Evolutionary conservation across 257 asterid genomes (phyloP).

Genomic region (Henckelia pumila): DNA sequence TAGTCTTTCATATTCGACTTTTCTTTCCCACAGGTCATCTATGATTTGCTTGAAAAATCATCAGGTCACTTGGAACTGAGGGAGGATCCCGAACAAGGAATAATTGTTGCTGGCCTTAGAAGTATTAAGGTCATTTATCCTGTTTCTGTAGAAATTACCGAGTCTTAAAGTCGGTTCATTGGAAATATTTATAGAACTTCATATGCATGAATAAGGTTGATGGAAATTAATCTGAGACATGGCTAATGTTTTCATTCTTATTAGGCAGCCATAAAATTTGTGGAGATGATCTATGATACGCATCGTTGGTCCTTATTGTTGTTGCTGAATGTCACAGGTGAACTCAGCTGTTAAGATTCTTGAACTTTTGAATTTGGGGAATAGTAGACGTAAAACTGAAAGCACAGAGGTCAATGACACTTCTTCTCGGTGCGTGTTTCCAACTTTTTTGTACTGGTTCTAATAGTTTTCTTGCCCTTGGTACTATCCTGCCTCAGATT

Average conservation of each 20-base stretch:
- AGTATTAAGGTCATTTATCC: slow-evolving; percentile 61
- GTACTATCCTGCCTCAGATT: slow-evolving; percentile 5
- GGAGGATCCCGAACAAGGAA: slow-evolving; percentile 95
- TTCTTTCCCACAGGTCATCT: slow-evolving; percentile 66
- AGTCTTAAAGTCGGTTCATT: background rate
- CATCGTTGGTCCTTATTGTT: slow-evolving; percentile 23
- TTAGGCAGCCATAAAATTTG: slow-evolving; percentile 10
- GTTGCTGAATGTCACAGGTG: slow-evolving; percentile 55
- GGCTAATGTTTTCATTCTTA: slow-evolving; percentile 8
- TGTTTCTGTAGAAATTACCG: slow-evolving; percentile 20
- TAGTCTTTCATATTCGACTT: slow-evolving; percentile 23
- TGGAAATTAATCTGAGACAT: slow-evolving; percentile 4
- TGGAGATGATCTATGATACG: slow-evolving; percentile 17
- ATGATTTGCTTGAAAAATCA: slow-evolving; percentile 88
- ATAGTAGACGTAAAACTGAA: slow-evolving; percentile 92
- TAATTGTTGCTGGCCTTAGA: slow-evolving; percentile 86
- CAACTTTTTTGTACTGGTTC: slow-evolving; percentile 13
- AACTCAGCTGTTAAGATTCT: slow-evolving; percentile 90
- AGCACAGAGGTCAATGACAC: slow-evolving; percentile 88
- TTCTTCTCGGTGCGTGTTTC: slow-evolving; percentile 81
- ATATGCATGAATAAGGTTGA: slow-evolving; percentile 16
- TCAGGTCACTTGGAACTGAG: slow-evolving; percentile 92
- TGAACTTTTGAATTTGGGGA: slow-evolving; percentile 86
- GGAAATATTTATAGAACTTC: slow-evolving; percentile 16
- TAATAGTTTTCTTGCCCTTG: slow-evolving; percentile 11